Base-by-base conservation (phyloP, 1,139 yeast species). In the Geotrichum histeridarum region DNA sequence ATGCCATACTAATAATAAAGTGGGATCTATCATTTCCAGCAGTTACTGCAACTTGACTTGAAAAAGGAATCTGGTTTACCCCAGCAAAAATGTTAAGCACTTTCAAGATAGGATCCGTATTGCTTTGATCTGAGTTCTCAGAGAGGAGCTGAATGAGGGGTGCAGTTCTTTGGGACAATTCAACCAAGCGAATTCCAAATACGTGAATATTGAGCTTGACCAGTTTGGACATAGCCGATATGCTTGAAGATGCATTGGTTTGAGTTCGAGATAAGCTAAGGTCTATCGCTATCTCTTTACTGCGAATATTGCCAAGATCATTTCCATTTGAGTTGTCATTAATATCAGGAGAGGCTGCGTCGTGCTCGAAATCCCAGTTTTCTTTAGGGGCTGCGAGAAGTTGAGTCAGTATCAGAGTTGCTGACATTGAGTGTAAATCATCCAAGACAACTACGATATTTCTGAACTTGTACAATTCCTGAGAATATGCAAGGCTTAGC, bases 61-160 rank as follows among this genome's bases (percentile, higher is more conserved):
- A 64, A 63, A 77, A 78, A 3, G 75, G 74, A 51, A 80, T 73
- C 17, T 77, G 75, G 58, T 79, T 73, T 59, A 81, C 66, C 38
- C 78, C 77, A 48, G 82, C 73, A 61, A 82, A 81, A 0, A 82
- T 77, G 54, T 76, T 78, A 54, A 81, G 73, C 35, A 81, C 79
- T 42, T 80, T 74, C 54, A 82, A 69, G 22, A 80, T 71, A 0
- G 84, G 71, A 39, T 78, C 77, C 41, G 78, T 73, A 39, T 74
- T 72, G 41, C 70, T 72, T 42, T 62, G 62, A 12, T 65, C 63
- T 37, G 66, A 68, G 4, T 63, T 65, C 46, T 67, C 67, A 1
- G 73, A 65, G 2, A 87, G 82, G 1, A 86, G 87, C 61, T 82
- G 87, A 53, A 84, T 73, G 50, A 84, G 69, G 66, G 83, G 86